Evolutionary conservation across 2,329 filamentous ascomycete species (phyloP).

Genomic region (Reticulascus tulasneorum): DNA sequence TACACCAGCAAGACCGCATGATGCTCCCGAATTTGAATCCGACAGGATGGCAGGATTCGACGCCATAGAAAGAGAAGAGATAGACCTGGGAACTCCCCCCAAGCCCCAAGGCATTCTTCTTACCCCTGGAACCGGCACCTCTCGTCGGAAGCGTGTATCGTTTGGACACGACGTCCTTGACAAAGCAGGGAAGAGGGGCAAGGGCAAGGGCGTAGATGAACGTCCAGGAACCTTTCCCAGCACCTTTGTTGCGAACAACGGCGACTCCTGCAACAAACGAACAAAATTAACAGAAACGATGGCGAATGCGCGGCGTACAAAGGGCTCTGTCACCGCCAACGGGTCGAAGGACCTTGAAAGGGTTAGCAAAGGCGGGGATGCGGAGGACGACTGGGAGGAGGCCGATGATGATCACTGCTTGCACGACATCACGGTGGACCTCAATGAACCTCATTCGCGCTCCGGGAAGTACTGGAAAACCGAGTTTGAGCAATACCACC

Average conservation of each 20-base stretch:
- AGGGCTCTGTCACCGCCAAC: constrained; percentile 2
- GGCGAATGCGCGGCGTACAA: constrained; percentile 36
- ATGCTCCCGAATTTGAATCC: constrained; percentile 25
- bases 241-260: constrained; percentile 19
- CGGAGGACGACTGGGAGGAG: constrained; percentile 50
- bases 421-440: constrained; percentile 63
- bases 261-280: constrained; percentile 24
- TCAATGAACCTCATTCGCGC: constrained; percentile 69
- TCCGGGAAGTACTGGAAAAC: constrained; percentile 79
- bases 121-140: constrained; percentile 59
- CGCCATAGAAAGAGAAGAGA: constrained; percentile 14
- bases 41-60: constrained; percentile 6
- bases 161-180: constrained; percentile 55
- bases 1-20: constrained; percentile 41
- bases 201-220: constrained; percentile 23
- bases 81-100: constrained; percentile 39
- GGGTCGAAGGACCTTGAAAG: constrained; percentile 11
- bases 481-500: constrained; percentile 69
- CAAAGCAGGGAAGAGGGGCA: constrained; percentile 29
- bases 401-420: constrained; percentile 39
- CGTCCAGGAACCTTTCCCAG: constrained; percentile 24
- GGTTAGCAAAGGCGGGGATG: constrained; percentile 15
- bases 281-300: constrained; percentile 43
- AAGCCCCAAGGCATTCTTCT: constrained; percentile 55
- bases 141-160: constrained; percentile 61